Conservation (phyloP, 2,329 filamentous ascomycete genomes). For the Fusarium neocosmosporiellum region DNA sequence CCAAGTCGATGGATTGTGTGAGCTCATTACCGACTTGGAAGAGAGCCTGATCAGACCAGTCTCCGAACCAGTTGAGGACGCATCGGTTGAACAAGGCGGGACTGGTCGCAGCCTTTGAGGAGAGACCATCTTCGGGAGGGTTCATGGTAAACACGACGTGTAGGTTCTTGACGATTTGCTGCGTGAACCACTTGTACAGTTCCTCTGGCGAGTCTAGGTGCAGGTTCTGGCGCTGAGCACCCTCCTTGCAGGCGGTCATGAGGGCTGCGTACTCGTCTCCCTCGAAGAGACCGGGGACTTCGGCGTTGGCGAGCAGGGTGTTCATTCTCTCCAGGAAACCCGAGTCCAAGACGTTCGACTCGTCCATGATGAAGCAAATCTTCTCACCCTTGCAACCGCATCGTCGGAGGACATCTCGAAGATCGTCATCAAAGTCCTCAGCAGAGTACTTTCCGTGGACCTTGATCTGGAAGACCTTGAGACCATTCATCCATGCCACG, state of each 20-base stretch:
- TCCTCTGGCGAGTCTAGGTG: conserved; percentile 98
- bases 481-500: conserved; percentile 99
- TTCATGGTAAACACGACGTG: conserved; percentile 99
- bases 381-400: conserved; percentile 99
- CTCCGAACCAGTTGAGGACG: conserved; percentile 99
- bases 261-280: conserved; percentile 98
- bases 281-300: conserved; percentile 98
- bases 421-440: conserved; percentile 98
- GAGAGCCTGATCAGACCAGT: conserved; percentile 98
- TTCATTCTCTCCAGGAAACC: conserved; percentile 99
- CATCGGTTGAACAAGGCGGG: conserved; percentile 99
- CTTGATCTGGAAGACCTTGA: conserved; percentile 99
- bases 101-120: conserved; percentile 96
- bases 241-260: conserved; percentile 99
- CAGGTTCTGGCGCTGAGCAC: conserved; percentile 93
- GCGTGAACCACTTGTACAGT: conserved; percentile 99
- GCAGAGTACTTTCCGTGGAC: conserved; percentile 98
- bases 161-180: conserved; percentile 98
- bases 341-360: conserved; percentile 97
- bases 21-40: conserved; percentile 98
- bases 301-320: conserved; percentile 97
- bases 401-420: conserved; percentile 90
- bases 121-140: conserved; percentile 92
- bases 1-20: conserved; percentile 95
- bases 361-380: conserved; percentile 99